Conservation (phyloP, 768 basidiomycete species). For the Daedalea quercina region DNA sequence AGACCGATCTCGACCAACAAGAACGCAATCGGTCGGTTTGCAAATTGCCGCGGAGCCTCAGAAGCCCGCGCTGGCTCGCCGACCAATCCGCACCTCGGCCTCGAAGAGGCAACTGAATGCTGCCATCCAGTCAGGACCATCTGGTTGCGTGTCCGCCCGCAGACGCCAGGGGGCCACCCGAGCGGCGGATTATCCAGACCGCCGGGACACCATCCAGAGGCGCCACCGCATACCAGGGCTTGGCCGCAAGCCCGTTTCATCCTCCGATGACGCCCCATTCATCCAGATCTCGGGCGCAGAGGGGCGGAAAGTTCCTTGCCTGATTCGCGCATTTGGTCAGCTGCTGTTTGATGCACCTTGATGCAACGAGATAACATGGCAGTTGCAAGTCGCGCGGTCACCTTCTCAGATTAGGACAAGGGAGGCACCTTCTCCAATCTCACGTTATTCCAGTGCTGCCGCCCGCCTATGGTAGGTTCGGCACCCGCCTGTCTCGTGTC, state of each 20-base stretch:
- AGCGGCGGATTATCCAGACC: background rate
- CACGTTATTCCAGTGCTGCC: conserved; percentile 8
- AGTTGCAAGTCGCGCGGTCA: conserved; percentile 8
- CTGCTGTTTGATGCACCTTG: conserved; percentile 7
- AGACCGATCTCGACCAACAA: conserved; percentile 7
- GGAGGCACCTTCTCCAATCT: conserved; percentile 2
- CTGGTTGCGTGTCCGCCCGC: background rate
- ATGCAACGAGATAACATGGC: conserved; percentile 12
- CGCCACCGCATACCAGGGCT: background rate
- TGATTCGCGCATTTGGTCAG: conserved; percentile 11
- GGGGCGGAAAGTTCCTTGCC: conserved; percentile 3
- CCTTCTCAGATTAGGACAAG: conserved; percentile 11
- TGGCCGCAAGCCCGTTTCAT: background rate
- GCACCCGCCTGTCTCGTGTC: conserved; percentile 20
- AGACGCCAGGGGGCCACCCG: background rate
- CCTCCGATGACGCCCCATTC: conserved; percentile 1
- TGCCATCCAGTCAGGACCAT: background rate
- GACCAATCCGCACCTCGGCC: background rate
- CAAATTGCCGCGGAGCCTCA: conserved; percentile 8
- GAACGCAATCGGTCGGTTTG: conserved; percentile 1
- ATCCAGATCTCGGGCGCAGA: conserved; percentile 4
- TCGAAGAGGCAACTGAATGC: background rate
- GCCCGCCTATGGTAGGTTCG: conserved; percentile 18
- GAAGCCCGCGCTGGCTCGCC: background rate
- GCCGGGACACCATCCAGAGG: background rate